Evolutionary conservation across 2,329 filamentous ascomycete species (phyloP).

Genomic region (Uncinocarpus reesii): DNA sequence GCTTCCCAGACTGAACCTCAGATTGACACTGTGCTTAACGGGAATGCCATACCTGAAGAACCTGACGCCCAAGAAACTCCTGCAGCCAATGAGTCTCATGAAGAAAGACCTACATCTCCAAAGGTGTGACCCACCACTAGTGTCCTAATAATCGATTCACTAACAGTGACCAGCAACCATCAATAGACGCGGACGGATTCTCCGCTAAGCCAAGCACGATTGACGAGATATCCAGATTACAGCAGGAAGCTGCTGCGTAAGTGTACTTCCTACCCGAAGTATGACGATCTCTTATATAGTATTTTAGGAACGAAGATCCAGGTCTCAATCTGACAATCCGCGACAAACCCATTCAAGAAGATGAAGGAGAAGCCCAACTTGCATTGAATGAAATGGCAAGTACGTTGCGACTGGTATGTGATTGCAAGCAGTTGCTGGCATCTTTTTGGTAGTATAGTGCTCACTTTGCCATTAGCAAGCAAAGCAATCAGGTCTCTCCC

Average conservation of each 20-base stretch:
- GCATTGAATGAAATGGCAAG: conserved; percentile 42
- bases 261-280: not conserved
- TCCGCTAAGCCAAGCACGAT: conserved; percentile 33
- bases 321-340: conserved; percentile 40
- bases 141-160: not conserved
- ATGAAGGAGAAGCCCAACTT: conserved; percentile 40
- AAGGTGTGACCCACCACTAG: not conserved
- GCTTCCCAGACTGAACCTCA: not conserved
- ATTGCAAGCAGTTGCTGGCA: not conserved
- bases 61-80: not conserved
- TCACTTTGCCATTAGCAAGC: conserved; percentile 31
- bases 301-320: conserved; percentile 32
- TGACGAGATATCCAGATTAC: conserved; percentile 37
- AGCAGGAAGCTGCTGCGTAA: conserved; percentile 37
- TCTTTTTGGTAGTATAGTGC: not conserved
- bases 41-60: not conserved
- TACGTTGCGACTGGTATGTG: conserved; percentile 37
- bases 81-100: not conserved
- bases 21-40: conserved; percentile 7
- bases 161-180: conserved; percentile 17
- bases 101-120: not conserved
- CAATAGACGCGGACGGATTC: conserved; percentile 34
- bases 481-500: conserved; percentile 46
- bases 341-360: conserved; percentile 42
- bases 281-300: conserved; percentile 18